Base-by-base conservation (phyloP, 345 rosid genomes). In the Diplotaxis tenuifolia region DNA sequence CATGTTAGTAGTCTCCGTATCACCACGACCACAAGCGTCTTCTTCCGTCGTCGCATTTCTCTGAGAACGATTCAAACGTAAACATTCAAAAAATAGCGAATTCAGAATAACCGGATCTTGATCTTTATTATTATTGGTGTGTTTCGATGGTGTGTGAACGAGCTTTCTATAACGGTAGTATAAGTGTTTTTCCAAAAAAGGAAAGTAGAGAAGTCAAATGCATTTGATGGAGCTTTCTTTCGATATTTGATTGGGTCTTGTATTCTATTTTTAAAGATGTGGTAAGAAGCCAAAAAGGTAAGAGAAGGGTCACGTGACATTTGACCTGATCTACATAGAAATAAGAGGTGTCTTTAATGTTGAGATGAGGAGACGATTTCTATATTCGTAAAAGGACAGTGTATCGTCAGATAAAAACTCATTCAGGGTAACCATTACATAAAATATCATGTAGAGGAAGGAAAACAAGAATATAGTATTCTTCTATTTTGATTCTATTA, bases 1-100 rank as follows among this genome's bases (percentile, higher is more conserved):
- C 80, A 88, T 21, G 84, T 89, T 72, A 93, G 77, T 72, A 81
- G 9, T 71, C 73, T 82, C 76, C 89, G 83, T 63, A 85, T 68
- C 56, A 64, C 32, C 63, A 68, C 81, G 83, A 82, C 77, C 81
- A 70, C 66, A 65, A 73, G 62, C 68, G 83, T 31, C 84, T 83
- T 74, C 83, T 86, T 86, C 76, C 86, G 67, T 16, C 81, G 74
- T 5, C 75, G 72, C 77, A 77, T 77, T 72, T 59, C 69, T 65
- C 20, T 76, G 25, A 18, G 29, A 31, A 56, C 21, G 53, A 75
- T 5, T 19, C 62, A 52, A 52, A 61, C 56, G 27, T 11, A 2
- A 61, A 53, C 79, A 75, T 62, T 12, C 65, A 68, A 59, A 27
- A 21, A 52, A 58, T 9, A 69, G 23, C 12, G 61, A n/a, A 25